Conservation (phyloP, 2,329 filamentous ascomycete genomes). For the Neofusicoccum kwambonambiense region DNA sequence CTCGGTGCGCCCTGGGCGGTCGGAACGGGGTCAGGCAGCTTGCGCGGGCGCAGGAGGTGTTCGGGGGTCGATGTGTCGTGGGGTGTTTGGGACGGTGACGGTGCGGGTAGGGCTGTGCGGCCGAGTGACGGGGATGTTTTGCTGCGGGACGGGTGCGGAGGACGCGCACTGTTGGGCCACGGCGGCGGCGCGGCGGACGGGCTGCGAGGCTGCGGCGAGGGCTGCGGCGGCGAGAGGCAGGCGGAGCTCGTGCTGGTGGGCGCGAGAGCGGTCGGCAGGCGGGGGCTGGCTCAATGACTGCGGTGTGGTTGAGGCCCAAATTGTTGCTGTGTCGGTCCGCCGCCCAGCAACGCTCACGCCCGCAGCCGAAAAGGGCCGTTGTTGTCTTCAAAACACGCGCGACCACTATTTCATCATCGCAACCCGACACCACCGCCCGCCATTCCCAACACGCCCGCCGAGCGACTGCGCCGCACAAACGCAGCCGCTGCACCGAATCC, state of each 20-base stretch:
- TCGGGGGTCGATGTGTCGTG: conserved; percentile 11
- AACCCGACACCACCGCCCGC: neutral
- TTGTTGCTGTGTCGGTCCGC: neutral
- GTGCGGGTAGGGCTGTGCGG: conserved; percentile 17
- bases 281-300: conserved; percentile 6
- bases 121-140: conserved; percentile 12
- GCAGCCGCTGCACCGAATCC: neutral
- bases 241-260: neutral
- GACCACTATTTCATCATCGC: conserved; percentile 1
- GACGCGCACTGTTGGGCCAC: neutral
- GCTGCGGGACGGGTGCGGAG: conserved; percentile 10
- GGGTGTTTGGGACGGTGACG: conserved; percentile 12
- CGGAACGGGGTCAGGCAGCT: conserved; percentile 2
- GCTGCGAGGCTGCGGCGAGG: neutral
- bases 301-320: conserved; percentile 11
- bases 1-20: conserved; percentile 17
- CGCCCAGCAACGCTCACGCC: conserved; percentile 16
- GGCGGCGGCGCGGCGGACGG: neutral
- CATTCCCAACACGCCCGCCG: neutral
- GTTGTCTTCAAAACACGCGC: conserved; percentile 18
- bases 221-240: neutral
- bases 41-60: conserved; percentile 8
- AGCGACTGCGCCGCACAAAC: neutral
- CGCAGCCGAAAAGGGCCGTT: conserved; percentile 14
- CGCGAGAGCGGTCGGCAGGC: neutral